Evolutionary conservation across 106 monocot species (phyloP).

Genomic region (Acorus gramineus): DNA sequence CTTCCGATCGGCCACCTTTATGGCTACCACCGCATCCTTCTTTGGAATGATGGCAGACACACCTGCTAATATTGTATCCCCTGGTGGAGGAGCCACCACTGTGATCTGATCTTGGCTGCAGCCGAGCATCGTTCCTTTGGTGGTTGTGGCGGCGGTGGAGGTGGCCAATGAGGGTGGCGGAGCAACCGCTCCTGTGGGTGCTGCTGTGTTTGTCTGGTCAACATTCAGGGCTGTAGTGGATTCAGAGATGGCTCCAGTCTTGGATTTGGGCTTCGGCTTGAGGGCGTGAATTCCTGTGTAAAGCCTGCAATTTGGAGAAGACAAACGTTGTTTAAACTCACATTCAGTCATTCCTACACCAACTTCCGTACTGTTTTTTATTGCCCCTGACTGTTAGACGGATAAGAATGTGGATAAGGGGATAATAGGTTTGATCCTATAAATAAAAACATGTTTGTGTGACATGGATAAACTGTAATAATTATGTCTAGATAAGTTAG

Average conservation of each 20-base stretch:
- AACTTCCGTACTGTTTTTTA: too few species aligned
- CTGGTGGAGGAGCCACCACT: slow-evolving; percentile 7
- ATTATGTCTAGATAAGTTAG: too few species aligned
- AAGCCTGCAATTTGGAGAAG: slow-evolving; percentile 27
- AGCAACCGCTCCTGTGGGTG: slow-evolving; percentile 14
- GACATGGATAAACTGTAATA: too few species aligned
- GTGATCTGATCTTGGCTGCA: slow-evolving; percentile 32
- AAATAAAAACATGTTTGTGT: too few species aligned
- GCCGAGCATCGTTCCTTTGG: slow-evolving; percentile 1
- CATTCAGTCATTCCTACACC: too few species aligned
- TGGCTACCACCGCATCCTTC: slow-evolving; percentile 17
- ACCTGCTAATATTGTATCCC: slow-evolving; percentile 5
- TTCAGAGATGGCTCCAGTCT: slow-evolving; percentile 56
- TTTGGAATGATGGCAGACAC: slow-evolving; percentile 12
- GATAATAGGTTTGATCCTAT: too few species aligned
- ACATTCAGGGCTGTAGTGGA: slow-evolving; percentile 75
- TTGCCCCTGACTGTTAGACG: too few species aligned
- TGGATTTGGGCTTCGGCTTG: too few species aligned
- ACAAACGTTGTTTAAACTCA: too few species aligned
- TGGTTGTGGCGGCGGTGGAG: slow-evolving; percentile 17
- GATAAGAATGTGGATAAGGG: too few species aligned
- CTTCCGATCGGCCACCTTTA: slow-evolving; percentile 65
- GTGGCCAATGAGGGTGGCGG: slow-evolving; percentile 12
- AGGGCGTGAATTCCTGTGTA: slow-evolving; percentile 32
- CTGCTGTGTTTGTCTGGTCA: slow-evolving; percentile 33